These are phyloP conservation scores for Sphaerosporella brunnea DNA, from an alignment of 495 filamentous ascomycete genomes.

Conservation along the genomic window DNA sequence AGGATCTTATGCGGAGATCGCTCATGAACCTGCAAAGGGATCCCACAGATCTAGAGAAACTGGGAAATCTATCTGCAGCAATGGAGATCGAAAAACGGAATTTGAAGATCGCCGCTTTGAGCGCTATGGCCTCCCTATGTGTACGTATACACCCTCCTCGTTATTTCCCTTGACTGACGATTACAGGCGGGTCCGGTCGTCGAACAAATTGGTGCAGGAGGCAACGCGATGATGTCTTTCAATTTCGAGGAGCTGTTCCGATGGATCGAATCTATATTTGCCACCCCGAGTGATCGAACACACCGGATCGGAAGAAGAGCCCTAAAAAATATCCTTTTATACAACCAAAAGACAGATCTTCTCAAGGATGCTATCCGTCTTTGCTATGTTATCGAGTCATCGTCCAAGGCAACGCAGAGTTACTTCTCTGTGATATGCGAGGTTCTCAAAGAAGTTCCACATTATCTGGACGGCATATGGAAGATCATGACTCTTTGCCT, in stretches of 20 bases:
- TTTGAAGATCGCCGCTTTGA: slow-evolving; percentile 72
- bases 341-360: slow-evolving; percentile 71
- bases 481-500: slow-evolving; percentile 71
- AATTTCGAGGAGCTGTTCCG: slow-evolving; percentile 79
- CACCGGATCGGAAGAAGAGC: slow-evolving; percentile 83
- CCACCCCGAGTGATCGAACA: slow-evolving; percentile 67
- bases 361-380: slow-evolving; percentile 72
- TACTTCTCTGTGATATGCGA: slow-evolving; percentile 87
- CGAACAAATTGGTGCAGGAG: slow-evolving; percentile 52
- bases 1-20: slow-evolving; percentile 73
- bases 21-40: slow-evolving; percentile 50
- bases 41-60: slow-evolving; percentile 39
- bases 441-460: slow-evolving; percentile 59
- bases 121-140: slow-evolving; percentile 89
- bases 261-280: slow-evolving; percentile 92
- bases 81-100: slow-evolving; percentile 96
- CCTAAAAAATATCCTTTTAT: slow-evolving; percentile 72
- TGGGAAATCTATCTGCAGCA: slow-evolving; percentile 57
- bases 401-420: slow-evolving; percentile 69
- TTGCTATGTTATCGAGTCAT: slow-evolving; percentile 56
- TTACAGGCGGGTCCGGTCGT: slow-evolving; percentile 62
- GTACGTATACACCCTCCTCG: slow-evolving; percentile 30
- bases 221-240: slow-evolving; percentile 65
- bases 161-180: neutral
- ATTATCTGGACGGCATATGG: slow-evolving; percentile 77